Base-by-base conservation (phyloP, 345 rosid species). In the Melastoma malabathricum region DNA sequence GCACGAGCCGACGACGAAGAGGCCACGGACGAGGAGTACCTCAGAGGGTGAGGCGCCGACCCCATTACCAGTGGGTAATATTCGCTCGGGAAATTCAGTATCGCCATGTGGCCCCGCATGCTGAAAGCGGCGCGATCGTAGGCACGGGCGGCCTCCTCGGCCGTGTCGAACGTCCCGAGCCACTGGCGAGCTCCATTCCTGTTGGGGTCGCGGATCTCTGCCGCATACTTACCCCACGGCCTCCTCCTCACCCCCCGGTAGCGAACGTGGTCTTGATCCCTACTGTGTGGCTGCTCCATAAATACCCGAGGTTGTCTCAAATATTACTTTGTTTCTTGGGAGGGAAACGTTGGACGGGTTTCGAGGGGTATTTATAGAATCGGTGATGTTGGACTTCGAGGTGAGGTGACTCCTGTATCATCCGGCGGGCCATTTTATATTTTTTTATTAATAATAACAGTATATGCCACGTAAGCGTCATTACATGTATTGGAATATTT, bases 211-310 rank as follows among this genome's bases (percentile, higher is more conserved):
- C 95, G 68, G 17, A 88, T 88, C 62, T 88, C 97, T 0, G 97
- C 86, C 0, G 97, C 97, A 3, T 59, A 88, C 65, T 88, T 88
- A 0, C 97, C 97, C 97, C 97, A 84, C 0, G 94, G 94, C 56
- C 97, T 60, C 54, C 77, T 75, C 29, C 97, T 68, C 16, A 88
- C 92, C 1, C 97, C 97, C 1, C 97, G 68, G 47, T 67, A 81
- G 2, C 75, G 75, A 17, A 76, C 67, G 38, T 59, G 69, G 43
- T 77, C 84, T 48, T 55, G 68, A n/a, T 45, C 60, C 48, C 64
- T 68, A 59, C 61, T 64, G 44, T 62, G 53, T 51, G 43, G 18
- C 16, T 29, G 8, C 23, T n/a, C 22, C 20, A 56, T 39, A 45
- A 39, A 53, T 51, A 16, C 59, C 64, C 52, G 15, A 50, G 44